These are phyloP conservation scores for Yamadazyma sp. DNA, from an alignment of 1,139 yeast genomes.

Conservation along the genomic window DNA sequence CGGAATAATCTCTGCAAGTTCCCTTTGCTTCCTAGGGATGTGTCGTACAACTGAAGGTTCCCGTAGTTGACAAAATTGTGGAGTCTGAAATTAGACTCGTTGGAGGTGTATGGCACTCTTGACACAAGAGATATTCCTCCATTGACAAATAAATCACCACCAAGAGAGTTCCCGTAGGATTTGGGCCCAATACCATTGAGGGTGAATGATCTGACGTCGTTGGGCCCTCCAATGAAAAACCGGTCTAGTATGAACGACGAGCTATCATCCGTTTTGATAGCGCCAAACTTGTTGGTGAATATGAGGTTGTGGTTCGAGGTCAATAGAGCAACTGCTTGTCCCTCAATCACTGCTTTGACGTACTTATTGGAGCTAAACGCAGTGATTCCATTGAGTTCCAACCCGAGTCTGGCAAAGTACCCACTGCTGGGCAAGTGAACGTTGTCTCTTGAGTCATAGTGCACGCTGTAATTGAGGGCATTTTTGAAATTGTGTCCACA, in stretches of 20 bases:
- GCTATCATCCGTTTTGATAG: slow-evolving; percentile 35
- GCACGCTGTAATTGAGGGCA: slow-evolving; percentile 50
- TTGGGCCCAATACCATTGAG: slow-evolving; percentile 88
- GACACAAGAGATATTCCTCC: slow-evolving; percentile 72
- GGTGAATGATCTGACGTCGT: slow-evolving; percentile 74
- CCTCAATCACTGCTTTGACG: slow-evolving; percentile 49
- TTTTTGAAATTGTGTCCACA: slow-evolving; percentile 67
- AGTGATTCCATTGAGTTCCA: slow-evolving; percentile 57
- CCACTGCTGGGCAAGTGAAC: slow-evolving; percentile 62
- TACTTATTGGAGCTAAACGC: slow-evolving; percentile 30
- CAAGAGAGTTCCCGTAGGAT: slow-evolving; percentile 57
- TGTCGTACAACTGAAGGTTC: slow-evolving; percentile 34
- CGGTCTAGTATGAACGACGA: slow-evolving; percentile 60
- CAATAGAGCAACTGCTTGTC: slow-evolving; percentile 35
- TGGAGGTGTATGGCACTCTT: slow-evolving; percentile 57
- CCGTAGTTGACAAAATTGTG: slow-evolving; percentile 79
- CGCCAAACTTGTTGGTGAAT: slow-evolving; percentile 51
- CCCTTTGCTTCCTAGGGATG: slow-evolving; percentile 5
- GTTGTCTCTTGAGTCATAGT: slow-evolving; percentile 59
- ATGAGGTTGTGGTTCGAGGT: slow-evolving; percentile 36
- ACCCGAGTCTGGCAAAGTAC: slow-evolving; percentile 44
- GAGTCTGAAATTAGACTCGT: slow-evolving; percentile 62
- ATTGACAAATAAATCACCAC: slow-evolving; percentile 76
- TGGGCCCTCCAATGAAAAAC: slow-evolving; percentile 69
- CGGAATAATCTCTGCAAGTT: slow-evolving; percentile 25